Conservation (phyloP, 768 basidiomycete genomes). For the Leccinellum luteum region DNA sequence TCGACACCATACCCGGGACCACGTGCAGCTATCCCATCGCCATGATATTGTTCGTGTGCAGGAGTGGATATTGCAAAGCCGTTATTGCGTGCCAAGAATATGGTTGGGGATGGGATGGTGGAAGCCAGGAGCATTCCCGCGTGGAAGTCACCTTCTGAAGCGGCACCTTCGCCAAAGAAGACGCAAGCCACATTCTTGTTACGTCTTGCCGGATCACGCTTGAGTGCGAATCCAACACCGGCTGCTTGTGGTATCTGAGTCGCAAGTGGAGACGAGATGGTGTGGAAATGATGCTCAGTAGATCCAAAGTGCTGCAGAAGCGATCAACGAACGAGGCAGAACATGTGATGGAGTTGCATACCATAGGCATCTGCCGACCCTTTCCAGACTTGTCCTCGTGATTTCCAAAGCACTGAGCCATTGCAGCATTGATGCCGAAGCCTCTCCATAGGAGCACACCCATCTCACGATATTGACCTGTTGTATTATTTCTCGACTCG, state of each 20-base stretch:
- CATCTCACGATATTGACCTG: constrained; percentile 91
- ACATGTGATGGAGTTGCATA: constrained; percentile 33
- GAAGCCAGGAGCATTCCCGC: constrained; percentile 83
- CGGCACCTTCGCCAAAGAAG: constrained; percentile 93
- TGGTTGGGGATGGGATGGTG: constrained; percentile 68
- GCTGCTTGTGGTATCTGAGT: constrained; percentile 96
- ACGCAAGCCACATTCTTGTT: constrained; percentile 78
- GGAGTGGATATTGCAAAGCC: constrained; percentile 97
- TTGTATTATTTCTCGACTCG: neutral
- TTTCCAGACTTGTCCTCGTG: constrained; percentile 76
- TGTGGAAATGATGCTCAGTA: constrained; percentile 81
- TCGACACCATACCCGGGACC: constrained; percentile 91
- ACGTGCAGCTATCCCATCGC: constrained; percentile 89
- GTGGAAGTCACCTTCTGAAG: constrained; percentile 94
- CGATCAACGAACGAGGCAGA: neutral
- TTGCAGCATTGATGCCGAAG: constrained; percentile 72
- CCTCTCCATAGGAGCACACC: constrained; percentile 89
- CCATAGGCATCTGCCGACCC: constrained; percentile 93
- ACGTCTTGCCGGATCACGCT: constrained; percentile 67
- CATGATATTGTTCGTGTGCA: constrained; percentile 82
- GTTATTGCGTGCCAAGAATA: constrained; percentile 79
- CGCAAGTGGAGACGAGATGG: constrained; percentile 89
- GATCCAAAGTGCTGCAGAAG: constrained; percentile 78
- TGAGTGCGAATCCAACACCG: constrained; percentile 87
- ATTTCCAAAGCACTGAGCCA: constrained; percentile 93